A percentile compares a stretch with the other conserved stretches of the same genome.
Evolutionary conservation across 306 rosid species (phyloP).

Genomic region (Lotus japonicus): DNA sequence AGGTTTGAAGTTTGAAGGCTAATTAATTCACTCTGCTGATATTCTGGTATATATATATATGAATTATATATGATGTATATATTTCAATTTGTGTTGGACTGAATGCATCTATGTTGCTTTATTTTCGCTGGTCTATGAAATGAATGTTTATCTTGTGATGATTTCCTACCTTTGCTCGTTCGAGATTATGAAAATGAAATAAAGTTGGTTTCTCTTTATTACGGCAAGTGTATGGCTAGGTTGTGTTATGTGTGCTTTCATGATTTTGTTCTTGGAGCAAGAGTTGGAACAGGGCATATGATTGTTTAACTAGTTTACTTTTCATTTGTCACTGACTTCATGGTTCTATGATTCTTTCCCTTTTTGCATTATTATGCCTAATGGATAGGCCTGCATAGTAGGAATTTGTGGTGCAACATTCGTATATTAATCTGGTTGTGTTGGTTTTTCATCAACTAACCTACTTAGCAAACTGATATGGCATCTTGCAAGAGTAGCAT

Average conservation of each 20-base stretch:
- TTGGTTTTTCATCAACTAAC: neutral
- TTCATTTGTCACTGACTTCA: neutral
- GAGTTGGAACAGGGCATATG: neutral
- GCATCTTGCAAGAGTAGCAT: neutral
- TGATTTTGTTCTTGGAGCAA: neutral
- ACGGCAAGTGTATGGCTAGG: neutral
- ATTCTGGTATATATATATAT: slow-evolving; percentile 7
- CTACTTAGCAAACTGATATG: neutral
- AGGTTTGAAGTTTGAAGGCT: slow-evolving; percentile 20
- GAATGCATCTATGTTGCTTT: slow-evolving; percentile 12
- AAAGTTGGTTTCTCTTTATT: slow-evolving; percentile 4
- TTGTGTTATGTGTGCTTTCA: neutral
- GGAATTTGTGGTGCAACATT: neutral
- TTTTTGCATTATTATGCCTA: neutral
- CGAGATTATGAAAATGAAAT: slow-evolving; percentile 10
- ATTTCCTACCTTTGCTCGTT: slow-evolving; percentile 10
- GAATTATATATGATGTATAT: slow-evolving; percentile 14
- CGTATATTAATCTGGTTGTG: neutral
- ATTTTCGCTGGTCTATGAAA: neutral
- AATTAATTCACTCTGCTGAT: neutral
- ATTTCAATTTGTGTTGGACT: slow-evolving; percentile 20
- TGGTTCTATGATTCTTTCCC: neutral
- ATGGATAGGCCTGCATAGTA: neutral
- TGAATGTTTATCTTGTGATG: slow-evolving; percentile 11
- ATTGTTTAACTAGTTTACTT: neutral